Evolutionary conservation across 2,329 filamentous ascomycete species (phyloP).

Genomic region (Orbilia ellipsospora): DNA sequence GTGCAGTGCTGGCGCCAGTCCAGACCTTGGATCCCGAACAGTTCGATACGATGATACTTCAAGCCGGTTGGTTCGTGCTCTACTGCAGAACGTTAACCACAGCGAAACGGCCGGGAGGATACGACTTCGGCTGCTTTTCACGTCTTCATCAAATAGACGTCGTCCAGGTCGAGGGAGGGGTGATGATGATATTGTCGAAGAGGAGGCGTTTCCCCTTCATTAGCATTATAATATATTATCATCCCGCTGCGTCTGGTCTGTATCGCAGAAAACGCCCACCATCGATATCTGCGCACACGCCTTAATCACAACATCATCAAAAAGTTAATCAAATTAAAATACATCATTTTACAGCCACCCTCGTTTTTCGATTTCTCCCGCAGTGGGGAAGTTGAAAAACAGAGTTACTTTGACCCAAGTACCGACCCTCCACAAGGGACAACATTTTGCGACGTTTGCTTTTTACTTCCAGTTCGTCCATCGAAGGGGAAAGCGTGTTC

Average conservation of each 20-base stretch:
- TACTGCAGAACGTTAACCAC: too few species aligned
- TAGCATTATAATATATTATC: too few species aligned
- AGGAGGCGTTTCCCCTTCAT: neutral
- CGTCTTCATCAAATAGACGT: too few species aligned
- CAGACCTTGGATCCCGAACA: slow-evolving; percentile 11
- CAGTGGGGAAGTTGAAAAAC: neutral
- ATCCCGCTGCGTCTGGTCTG: neutral
- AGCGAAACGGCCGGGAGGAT: too few species aligned
- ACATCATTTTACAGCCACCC: slow-evolving; percentile 1
- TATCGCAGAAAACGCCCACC: neutral
- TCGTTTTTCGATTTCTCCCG: neutral
- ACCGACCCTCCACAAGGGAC: neutral
- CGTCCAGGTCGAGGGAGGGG: neutral
- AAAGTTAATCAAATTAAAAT: neutral
- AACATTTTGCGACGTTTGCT: slow-evolving; percentile 14
- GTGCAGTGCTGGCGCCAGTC: neutral
- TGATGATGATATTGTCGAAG: neutral
- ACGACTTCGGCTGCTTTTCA: too few species aligned
- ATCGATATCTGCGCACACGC: neutral
- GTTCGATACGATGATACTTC: too few species aligned
- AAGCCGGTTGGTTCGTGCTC: neutral
- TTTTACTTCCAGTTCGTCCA: slow-evolving; percentile 14
- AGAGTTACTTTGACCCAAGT: neutral
- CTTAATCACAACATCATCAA: neutral
- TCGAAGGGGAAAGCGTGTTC: slow-evolving; percentile 27